Evolutionary conservation across 2,329 filamentous ascomycete species (phyloP).

Genomic region (Spiromastix sp.): DNA sequence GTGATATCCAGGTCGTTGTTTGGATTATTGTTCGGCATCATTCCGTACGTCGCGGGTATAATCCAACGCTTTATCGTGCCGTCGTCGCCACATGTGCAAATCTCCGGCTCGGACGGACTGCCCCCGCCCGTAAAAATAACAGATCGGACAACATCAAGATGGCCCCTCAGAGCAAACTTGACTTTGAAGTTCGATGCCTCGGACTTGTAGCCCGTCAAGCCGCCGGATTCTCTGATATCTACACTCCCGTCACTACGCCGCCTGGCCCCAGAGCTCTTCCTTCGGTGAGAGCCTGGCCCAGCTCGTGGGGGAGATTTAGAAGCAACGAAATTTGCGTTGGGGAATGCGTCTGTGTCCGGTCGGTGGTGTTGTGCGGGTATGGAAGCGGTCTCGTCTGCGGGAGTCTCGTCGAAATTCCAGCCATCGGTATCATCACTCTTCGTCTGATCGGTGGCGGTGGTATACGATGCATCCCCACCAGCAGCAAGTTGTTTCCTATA

Average conservation of each 20-base stretch:
- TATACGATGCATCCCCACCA: slow-evolving; percentile 3
- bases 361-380: slow-evolving; percentile 45
- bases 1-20: slow-evolving; percentile 79
- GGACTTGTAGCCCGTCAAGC: slow-evolving; percentile 37
- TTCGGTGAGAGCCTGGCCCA: slow-evolving; percentile 57
- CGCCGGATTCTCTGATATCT: slow-evolving; percentile 45
- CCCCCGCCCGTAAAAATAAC: slow-evolving; percentile 96
- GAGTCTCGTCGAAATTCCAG: slow-evolving; percentile 86
- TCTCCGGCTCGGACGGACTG: slow-evolving; percentile 89
- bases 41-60: slow-evolving; percentile 71
- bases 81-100: slow-evolving; percentile 92
- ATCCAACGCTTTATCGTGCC: slow-evolving; percentile 96
- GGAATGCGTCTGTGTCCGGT: slow-evolving; percentile 82
- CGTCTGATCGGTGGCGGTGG: slow-evolving; percentile 4
- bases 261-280: slow-evolving; percentile 70
- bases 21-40: slow-evolving; percentile 42
- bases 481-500: slow-evolving; percentile 40
- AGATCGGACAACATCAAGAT: slow-evolving; percentile 85
- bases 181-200: slow-evolving; percentile 81
- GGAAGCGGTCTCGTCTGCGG: slow-evolving; percentile 40
- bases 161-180: slow-evolving; percentile 80
- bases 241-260: slow-evolving; percentile 52
- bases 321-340: slow-evolving; percentile 63
- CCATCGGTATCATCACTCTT: slow-evolving; percentile 52
- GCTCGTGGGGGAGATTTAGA: slow-evolving; percentile 68